Percentiles rank a stretch among this genome's conserved stretches.
Evolutionary conservation across 345 rosid species (phyloP).

Genomic region (Hevea brasiliensis): DNA sequence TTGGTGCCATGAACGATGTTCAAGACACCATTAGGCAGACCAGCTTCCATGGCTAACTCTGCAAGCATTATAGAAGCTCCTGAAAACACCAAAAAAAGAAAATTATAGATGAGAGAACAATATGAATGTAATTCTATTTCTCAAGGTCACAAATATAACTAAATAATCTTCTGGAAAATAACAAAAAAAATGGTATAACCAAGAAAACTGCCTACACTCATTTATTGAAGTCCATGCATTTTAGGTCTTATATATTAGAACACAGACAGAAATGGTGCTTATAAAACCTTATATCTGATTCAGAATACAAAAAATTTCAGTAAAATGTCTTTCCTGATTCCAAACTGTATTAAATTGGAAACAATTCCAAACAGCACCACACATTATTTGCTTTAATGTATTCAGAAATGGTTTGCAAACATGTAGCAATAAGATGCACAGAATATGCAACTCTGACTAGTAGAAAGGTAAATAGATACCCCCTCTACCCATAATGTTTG

Average conservation of each 20-base stretch:
- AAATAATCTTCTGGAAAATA: not conserved
- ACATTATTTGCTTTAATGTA: not conserved
- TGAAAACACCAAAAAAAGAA: slow-evolving; percentile 30
- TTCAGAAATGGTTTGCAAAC: not conserved
- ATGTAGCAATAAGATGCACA: not conserved
- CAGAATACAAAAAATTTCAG: not conserved
- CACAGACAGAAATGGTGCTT: not conserved
- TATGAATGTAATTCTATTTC: too few relatives aligned
- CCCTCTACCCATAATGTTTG: not conserved
- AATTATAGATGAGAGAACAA: slow-evolving; percentile 1
- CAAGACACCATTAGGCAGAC: slow-evolving; percentile 86
- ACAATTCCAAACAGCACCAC: not conserved
- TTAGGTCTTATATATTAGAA: not conserved
- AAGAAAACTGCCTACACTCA: not conserved
- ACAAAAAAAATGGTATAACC: not conserved
- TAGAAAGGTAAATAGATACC: not conserved
- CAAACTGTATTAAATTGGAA: not conserved
- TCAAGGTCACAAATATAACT: not conserved
- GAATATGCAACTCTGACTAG: not conserved
- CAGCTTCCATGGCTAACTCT: slow-evolving; percentile 94
- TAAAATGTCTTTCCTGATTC: not conserved
- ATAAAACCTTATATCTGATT: not conserved
- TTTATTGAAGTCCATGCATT: not conserved
- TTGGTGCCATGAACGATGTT: slow-evolving; percentile 90
- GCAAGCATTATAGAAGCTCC: slow-evolving; percentile 95